These are phyloP conservation scores for Diaporthe sp. DNA, from an alignment of 2,329 filamentous ascomycete genomes.

Conservation along the genomic window DNA sequence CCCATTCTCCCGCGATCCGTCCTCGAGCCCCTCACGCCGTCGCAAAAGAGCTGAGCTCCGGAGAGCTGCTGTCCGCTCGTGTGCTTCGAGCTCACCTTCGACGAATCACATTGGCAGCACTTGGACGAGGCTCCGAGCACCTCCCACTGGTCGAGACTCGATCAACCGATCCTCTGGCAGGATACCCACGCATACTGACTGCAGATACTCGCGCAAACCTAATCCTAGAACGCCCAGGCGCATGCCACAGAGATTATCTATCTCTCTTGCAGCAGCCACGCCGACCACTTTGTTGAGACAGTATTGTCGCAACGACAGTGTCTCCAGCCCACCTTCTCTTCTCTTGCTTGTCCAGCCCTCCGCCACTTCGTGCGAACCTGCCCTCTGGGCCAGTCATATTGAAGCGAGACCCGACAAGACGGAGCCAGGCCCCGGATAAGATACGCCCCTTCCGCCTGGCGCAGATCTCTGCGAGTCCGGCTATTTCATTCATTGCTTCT, in stretches of 20 bases:
- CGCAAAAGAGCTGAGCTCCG: constrained; percentile 23
- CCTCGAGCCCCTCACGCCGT: constrained; percentile 1
- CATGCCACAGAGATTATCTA: constrained; percentile 19
- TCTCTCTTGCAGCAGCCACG: constrained; percentile 20
- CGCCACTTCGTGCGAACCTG: constrained; percentile 14
- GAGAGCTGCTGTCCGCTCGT: constrained; percentile 6
- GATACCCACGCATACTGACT: constrained; percentile 22
- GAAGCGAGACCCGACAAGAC: constrained; percentile 31
- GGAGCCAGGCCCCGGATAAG: constrained; percentile 34
- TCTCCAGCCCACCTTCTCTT: constrained; percentile 11
- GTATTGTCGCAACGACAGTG: neutral
- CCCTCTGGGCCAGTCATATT: constrained; percentile 28
- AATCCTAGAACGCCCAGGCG: constrained; percentile 24
- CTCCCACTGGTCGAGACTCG: constrained; percentile 24
- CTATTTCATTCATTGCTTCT: constrained; percentile 23
- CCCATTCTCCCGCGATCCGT: neutral
- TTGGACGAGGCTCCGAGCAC: constrained; percentile 25
- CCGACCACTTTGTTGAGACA: constrained; percentile 7
- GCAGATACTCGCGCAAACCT: constrained; percentile 23
- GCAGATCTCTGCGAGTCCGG: constrained; percentile 33
- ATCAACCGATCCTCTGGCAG: constrained; percentile 13
- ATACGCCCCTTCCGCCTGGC: constrained; percentile 27
- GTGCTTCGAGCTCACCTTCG: constrained; percentile 4
- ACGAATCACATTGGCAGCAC: constrained; percentile 20
- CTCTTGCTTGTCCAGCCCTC: constrained; percentile 6